Evolutionary conservation across 2,329 filamentous ascomycete genomes (phyloP).

Genomic region (Chalaropsis thielavioides): DNA sequence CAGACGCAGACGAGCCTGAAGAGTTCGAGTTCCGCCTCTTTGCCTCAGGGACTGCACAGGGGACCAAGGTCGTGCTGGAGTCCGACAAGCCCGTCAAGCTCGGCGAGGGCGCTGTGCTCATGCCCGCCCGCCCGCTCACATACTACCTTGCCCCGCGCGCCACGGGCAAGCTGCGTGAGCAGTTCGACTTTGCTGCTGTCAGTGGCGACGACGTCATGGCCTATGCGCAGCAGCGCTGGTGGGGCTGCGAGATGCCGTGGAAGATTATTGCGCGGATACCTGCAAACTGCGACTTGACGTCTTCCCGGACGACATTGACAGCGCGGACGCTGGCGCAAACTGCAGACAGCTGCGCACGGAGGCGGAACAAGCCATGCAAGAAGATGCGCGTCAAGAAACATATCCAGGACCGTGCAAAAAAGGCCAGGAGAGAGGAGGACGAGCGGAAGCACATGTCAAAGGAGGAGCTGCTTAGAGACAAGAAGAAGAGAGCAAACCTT

Average conservation of each 20-base stretch:
- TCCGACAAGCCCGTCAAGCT: slow-evolving; percentile 26
- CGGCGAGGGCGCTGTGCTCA: slow-evolving; percentile 27
- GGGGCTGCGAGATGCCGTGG: slow-evolving; percentile 49
- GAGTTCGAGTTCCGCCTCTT: slow-evolving; percentile 47
- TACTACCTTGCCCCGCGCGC: slow-evolving; percentile 34
- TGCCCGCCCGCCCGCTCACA: slow-evolving; percentile 29
- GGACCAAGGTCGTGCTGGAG: slow-evolving; percentile 38
- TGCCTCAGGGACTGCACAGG: slow-evolving; percentile 28
- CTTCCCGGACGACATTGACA: slow-evolving; percentile 11
- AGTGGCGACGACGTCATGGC: slow-evolving; percentile 36
- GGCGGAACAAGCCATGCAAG: slow-evolving; percentile 35
- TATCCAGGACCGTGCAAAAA: slow-evolving; percentile 30
- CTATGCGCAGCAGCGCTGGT: slow-evolving; percentile 32
- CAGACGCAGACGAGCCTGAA: slow-evolving; percentile 24
- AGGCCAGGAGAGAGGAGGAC: slow-evolving; percentile 28
- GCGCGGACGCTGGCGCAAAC: neutral
- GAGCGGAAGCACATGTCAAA: slow-evolving; percentile 29
- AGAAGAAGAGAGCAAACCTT: slow-evolving; percentile 47
- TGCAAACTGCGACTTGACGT: slow-evolving; percentile 23
- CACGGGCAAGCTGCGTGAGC: slow-evolving; percentile 25
- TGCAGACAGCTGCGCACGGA: neutral
- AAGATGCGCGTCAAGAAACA: slow-evolving; percentile 41
- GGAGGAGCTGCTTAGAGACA: slow-evolving; percentile 38
- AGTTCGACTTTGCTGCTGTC: slow-evolving; percentile 29
- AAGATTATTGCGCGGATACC: slow-evolving; percentile 33